phyloP scores from a whole-genome alignment of 805 yeast species.

The Zygosaccharomyces rouxii region DNA sequence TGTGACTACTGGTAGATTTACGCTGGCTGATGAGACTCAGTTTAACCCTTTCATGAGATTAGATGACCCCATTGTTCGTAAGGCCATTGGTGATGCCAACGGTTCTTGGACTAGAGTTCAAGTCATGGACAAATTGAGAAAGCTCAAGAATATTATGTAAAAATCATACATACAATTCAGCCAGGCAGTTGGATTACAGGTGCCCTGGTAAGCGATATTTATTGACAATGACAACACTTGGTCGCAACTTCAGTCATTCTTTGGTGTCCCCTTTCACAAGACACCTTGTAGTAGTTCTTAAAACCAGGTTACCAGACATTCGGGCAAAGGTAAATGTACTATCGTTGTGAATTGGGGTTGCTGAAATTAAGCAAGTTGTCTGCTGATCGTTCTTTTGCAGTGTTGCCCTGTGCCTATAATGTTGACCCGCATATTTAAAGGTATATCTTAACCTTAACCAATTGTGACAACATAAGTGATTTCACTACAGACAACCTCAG shows the following conservation, averaged over 20 bases:
- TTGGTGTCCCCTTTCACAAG: too few species aligned
- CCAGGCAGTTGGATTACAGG: neutral
- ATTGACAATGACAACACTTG: neutral
- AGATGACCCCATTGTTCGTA: slow-evolving; percentile 56
- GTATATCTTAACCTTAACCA: neutral
- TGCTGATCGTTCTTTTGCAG: too few species aligned
- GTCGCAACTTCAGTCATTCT: too few species aligned
- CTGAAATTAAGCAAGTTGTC: too few species aligned
- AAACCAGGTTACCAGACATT: too few species aligned
- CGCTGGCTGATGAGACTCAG: slow-evolving; percentile 73
- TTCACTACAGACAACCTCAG: neutral
- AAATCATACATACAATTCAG: neutral
- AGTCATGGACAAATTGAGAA: slow-evolving; percentile 70
- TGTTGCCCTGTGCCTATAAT: too few species aligned
- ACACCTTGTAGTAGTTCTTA: too few species aligned
- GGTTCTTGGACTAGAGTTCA: slow-evolving; percentile 37
- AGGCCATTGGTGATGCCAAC: slow-evolving; percentile 51
- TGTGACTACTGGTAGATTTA: slow-evolving; percentile 78
- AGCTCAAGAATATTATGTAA: slow-evolving; percentile 63
- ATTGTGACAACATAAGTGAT: neutral
- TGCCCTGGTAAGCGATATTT: neutral
- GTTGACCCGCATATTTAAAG: neutral
- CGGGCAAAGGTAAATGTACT: too few species aligned
- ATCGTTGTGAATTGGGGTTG: too few species aligned
- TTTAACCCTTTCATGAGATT: slow-evolving; percentile 90